Evolutionary conservation across 768 basidiomycete species (phyloP).

Genomic region (Rhizopogon rudus): DNA sequence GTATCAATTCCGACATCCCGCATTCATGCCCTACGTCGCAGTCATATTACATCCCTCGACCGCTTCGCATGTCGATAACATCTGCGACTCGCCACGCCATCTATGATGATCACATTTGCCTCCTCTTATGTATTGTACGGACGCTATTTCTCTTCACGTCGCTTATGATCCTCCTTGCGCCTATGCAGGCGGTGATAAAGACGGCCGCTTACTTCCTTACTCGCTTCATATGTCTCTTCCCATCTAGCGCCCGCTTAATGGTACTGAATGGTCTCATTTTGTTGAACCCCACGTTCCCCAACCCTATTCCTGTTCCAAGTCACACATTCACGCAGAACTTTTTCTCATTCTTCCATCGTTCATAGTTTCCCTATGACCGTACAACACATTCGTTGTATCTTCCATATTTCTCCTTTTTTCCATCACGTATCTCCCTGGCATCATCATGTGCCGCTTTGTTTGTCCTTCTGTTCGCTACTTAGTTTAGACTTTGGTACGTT

Average conservation of each 20-base stretch:
- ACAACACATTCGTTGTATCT: conserved; percentile 13
- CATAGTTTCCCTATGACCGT: conserved; percentile 16
- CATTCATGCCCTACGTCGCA: conserved; percentile 8
- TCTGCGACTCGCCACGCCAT: conserved; percentile 17
- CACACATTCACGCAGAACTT: conserved; percentile 15
- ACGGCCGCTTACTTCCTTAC: conserved; percentile 26
- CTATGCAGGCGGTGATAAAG: conserved; percentile 11
- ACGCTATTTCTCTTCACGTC: conserved; percentile 71
- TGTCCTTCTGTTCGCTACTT: conserved; percentile 69
- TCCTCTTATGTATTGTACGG: conserved; percentile 52
- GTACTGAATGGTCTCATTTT: conserved; percentile 21
- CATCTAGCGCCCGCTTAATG: conserved; percentile 30
- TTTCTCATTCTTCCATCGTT: conserved; percentile 8
- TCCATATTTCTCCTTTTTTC: conserved; percentile 16
- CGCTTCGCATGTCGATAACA: conserved; percentile 14
- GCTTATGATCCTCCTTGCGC: conserved; percentile 9
- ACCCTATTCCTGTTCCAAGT: conserved; percentile 9
- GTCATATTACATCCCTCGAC: conserved; percentile 14
- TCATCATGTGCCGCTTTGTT: conserved; percentile 35
- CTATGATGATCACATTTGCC: conserved; percentile 30
- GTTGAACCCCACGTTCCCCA: conserved; percentile 23
- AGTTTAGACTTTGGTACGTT: conserved; percentile 18
- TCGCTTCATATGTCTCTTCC: conserved; percentile 20
- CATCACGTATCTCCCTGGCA: conserved; percentile 18
- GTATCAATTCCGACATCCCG: conserved; percentile 15